Conservation (phyloP, 2,329 filamentous ascomycete genomes). For the Clonostachys rosea region DNA sequence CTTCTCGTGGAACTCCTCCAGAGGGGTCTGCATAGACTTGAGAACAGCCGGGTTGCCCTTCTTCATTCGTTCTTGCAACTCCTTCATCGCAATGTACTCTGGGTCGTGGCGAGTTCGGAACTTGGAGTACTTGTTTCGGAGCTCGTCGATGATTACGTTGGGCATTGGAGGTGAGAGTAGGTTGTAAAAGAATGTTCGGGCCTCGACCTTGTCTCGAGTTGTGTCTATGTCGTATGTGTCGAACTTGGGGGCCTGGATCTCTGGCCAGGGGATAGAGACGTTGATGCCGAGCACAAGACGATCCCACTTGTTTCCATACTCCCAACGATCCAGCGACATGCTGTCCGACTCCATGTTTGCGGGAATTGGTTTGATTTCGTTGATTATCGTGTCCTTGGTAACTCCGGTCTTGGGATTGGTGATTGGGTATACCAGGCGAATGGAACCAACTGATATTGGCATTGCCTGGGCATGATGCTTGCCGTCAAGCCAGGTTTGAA, state of each 20-base stretch:
- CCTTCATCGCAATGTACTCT: conserved; percentile 64
- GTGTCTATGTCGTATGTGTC: conserved; percentile 66
- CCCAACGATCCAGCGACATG: conserved; percentile 33
- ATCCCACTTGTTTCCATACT: conserved; percentile 35
- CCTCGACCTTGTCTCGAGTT: conserved; percentile 68
- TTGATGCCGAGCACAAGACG: conserved; percentile 68
- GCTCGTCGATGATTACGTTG: conserved; percentile 71
- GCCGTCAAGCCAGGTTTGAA: neutral
- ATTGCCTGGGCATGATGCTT: conserved; percentile 11
- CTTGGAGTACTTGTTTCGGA: conserved; percentile 76
- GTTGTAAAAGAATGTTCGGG: conserved; percentile 71
- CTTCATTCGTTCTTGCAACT: conserved; percentile 47
- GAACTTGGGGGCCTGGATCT: conserved; percentile 39
- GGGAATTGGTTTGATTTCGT: conserved; percentile 57
- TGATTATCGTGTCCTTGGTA: conserved; percentile 72
- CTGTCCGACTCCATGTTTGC: conserved; percentile 38
- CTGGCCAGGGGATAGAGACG: conserved; percentile 73
- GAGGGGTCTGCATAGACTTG: conserved; percentile 45
- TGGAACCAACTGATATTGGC: conserved; percentile 61
- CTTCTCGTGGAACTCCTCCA: conserved; percentile 55
- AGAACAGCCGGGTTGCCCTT: conserved; percentile 22
- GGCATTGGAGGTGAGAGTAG: conserved; percentile 78
- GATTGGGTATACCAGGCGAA: conserved; percentile 79
- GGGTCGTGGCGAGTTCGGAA: conserved; percentile 78
- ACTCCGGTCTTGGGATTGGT: conserved; percentile 59